Base-by-base conservation (phyloP, 1,284 basidiomycete genomes). In the Peniophora sp. region DNA sequence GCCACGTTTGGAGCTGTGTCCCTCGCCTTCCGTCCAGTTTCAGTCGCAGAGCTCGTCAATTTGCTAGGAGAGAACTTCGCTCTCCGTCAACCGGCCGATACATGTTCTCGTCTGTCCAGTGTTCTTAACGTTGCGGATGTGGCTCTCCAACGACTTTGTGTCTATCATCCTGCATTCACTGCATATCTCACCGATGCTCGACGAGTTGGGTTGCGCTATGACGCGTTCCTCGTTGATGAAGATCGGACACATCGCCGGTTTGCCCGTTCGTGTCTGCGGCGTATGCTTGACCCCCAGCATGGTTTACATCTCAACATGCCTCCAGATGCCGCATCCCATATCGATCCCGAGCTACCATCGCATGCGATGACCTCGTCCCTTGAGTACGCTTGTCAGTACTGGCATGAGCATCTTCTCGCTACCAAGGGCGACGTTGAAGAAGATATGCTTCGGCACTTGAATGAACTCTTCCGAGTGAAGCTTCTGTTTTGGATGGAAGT, bases 281-380 rank as follows among this genome's bases (percentile, higher is more conserved):
- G 61, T 20, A 64, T 72, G 60, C 23, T 41, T 20, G 37, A 41
- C 18, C n/a, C 15, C 37, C 51, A 62, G 6, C 14, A 51, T 1
- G 57, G 62, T 12, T 66, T 76, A 20, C 53, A 61, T 27, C 70
- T 68, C 54, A 68, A 66, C 50, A 65, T 71, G 6, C 65, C 62
- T 46, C 35, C 54, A 8, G 48, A 68, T 3, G 47, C 59, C 34
- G 60, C 61, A 0, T 68, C 69, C 3, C 56, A 64, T 36, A 1
- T 51, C 8, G 50, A 24, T 8, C 18, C 36, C 3, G n/a, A 52
- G 5, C 47, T 52, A 3, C 50, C 62, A 3, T 15, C 53, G 11
- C 43, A 52, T 10, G 42, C 48, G 3, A 65, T 72, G 22, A 51
- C 66, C 0, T 32, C 53, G 1, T 50, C 63, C 42, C 52, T 72